Conservation (phyloP, 768 basidiomycete species). For the Pleurotus salmoneostramineus region DNA sequence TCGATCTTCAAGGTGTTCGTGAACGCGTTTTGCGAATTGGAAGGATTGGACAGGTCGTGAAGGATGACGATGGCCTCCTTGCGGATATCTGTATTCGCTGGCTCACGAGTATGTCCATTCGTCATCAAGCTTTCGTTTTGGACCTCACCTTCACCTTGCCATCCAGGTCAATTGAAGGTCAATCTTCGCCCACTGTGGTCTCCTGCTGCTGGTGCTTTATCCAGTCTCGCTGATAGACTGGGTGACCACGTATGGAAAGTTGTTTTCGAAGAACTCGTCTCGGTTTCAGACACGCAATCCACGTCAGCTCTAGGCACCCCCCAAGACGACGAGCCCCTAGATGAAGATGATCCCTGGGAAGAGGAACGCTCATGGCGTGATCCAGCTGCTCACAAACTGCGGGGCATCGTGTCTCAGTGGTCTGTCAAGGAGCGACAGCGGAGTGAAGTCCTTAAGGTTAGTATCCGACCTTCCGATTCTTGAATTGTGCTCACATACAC, state of each 20-base stretch:
- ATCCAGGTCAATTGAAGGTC: conserved; percentile 80
- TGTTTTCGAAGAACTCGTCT: conserved; percentile 60
- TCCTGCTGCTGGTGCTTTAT: conserved; percentile 69
- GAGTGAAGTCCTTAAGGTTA: conserved; percentile 29
- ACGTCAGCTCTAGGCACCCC: conserved; percentile 1
- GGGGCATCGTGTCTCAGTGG: conserved; percentile 47
- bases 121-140: background rate
- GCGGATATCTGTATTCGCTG: conserved; percentile 68
- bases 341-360: conserved; percentile 44
- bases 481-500: conserved; percentile 10
- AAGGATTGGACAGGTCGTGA: conserved; percentile 60
- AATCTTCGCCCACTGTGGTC: conserved; percentile 90
- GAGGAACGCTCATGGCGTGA: conserved; percentile 79
- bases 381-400: conserved; percentile 63
- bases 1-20: conserved; percentile 78
- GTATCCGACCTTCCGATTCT: conserved; percentile 14
- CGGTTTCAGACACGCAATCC: conserved; percentile 17
- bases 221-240: conserved; percentile 47
- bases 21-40: conserved; percentile 81
- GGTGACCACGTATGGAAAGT: conserved; percentile 71
- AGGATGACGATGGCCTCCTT: conserved; percentile 48
- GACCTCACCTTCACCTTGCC: background rate
- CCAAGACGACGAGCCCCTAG: conserved; percentile 9
- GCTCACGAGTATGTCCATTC: conserved; percentile 55
- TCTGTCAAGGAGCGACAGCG: conserved; percentile 25